Evolutionary conservation across 2,329 filamentous ascomycete genomes (phyloP), one percentile per base, ranked within the genome.

Genomic region (Sclerotinia subarctica): DNA sequence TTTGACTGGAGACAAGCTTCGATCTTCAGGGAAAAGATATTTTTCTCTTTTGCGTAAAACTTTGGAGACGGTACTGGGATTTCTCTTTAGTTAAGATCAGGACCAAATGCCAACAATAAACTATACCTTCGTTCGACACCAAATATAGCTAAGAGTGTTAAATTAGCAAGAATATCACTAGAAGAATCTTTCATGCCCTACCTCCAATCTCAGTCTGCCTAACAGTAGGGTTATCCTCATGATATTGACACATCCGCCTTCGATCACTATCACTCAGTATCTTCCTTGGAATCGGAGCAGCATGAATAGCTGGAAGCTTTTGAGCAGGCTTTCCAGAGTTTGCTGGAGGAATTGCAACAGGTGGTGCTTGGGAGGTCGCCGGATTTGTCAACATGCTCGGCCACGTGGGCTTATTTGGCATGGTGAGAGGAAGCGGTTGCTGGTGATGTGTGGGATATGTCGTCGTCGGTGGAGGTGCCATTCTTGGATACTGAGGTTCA

Each of bases 171-270:
- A 51, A 51, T 19, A 62, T 62, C 46, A 26, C 21, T 8, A 21
- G 32, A 38, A 38, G 32, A 62, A 1, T 38, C 8, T 13, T 1
- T 32, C 21, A 60, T 44, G 59, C 78, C 86, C 79, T 82, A 91
- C 89, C 86, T 80, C 95, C 95, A 80, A 99, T 99, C 77, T 98
- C 94, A 24, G 93, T 95, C 81, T 99, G 95, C 80, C 97, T 97
- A 57, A 93, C 89, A 60, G 88, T 90, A 29, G 94, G 95, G 77
- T 98, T 90, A 71, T 96, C 90, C 77, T 95, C 91, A 74, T 94
- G 91, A 79, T 94, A 97, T 76, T 93, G 86, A 79, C 95, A 99
- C 94, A 99, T 99, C 56, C 88, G 86, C 72, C 93, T 87, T 72
- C 95, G 90, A 78, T 98, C 94, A 69, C 92, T 90, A 76, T 97